Conservation (phyloP, 2,329 filamentous ascomycete genomes). For the Colletotrichum musae region DNA sequence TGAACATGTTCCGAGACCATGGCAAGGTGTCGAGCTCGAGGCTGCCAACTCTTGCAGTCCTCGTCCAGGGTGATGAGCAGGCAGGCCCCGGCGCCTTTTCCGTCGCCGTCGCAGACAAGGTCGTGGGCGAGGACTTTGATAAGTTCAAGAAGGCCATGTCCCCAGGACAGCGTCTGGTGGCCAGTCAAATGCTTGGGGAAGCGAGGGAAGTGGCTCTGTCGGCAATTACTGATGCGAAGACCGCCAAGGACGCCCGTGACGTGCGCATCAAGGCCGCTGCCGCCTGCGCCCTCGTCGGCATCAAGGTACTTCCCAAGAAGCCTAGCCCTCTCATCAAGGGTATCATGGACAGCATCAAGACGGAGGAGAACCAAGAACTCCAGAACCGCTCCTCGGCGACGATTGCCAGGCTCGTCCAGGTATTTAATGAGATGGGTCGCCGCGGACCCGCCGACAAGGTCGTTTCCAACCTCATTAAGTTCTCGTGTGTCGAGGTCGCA, state of each 20-base stretch:
- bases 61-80: constrained; percentile 93
- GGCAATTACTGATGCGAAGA: constrained; percentile 85
- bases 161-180: constrained; percentile 88
- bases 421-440: constrained; percentile 86
- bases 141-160: constrained; percentile 90
- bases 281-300: constrained; percentile 89
- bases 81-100: constrained; percentile 95
- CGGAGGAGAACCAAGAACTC: constrained; percentile 90
- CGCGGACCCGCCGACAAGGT: constrained; percentile 94
- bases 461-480: constrained; percentile 95
- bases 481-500: constrained; percentile 96
- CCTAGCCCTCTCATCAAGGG: constrained; percentile 93
- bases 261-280: constrained; percentile 88
- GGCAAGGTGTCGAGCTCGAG: constrained; percentile 83
- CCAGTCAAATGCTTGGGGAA: constrained; percentile 83
- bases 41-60: constrained; percentile 85
- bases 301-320: constrained; percentile 91
- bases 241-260: constrained; percentile 86
- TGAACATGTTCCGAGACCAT: constrained; percentile 93
- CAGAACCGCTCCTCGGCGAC: constrained; percentile 89
- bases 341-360: constrained; percentile 98
- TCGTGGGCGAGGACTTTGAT: constrained; percentile 88
- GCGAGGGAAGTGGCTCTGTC: constrained; percentile 78
- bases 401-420: constrained; percentile 86
- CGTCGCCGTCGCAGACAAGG: constrained; percentile 87